Evolutionary conservation across 768 basidiomycete genomes (phyloP), one percentile per base, ranked within the genome.

Genomic region (Gelatoporia subvermispora): DNA sequence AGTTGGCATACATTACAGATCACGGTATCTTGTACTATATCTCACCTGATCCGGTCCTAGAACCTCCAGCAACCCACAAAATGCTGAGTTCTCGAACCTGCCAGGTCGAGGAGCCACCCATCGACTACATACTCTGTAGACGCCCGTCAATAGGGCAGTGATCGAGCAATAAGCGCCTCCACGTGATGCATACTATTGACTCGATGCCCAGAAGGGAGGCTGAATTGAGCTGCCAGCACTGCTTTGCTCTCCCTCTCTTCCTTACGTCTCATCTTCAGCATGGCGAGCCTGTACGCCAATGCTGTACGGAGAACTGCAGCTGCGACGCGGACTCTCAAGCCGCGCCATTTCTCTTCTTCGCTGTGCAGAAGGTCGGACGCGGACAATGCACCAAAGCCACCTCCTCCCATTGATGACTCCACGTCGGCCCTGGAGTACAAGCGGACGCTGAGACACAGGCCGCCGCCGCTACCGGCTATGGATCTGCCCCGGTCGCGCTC

Each of bases 381-480:
- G 42, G 49, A 38, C 28, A 54, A 44, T 41, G 49, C 74, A 21
- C 85, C 88, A 15, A 83, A 79, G 63, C 85, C 88, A 11, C 88
- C 88, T 0, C 82, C 75, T 44, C 74, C 90, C 3, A 88, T 94
- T 50, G 85, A 92, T 64, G 93, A 95, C 67, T 93, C 91, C 31
- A 97, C 95, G 0, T 93, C 91, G 17, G 95, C 95, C 10, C 73
- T 95, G 57, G 93, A 94, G 67, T 98, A 93, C 74, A 94, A 94
- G 69, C 75, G 92, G 72, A 65, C 76, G 8, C 88, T 91, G 52
- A 75, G 76, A 50, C 71, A 72, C 47, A 72, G 84, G 21, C 91
- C 92, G 5, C 92, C 93, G 2, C 89, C 91, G 16, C 76, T 96
- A 15, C 93, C 93, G 0, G 76, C 79, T 10, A 89, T 84, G 65